Base-by-base conservation (phyloP, 2,329 filamentous ascomycete genomes). In the Nakataea oryzae region DNA sequence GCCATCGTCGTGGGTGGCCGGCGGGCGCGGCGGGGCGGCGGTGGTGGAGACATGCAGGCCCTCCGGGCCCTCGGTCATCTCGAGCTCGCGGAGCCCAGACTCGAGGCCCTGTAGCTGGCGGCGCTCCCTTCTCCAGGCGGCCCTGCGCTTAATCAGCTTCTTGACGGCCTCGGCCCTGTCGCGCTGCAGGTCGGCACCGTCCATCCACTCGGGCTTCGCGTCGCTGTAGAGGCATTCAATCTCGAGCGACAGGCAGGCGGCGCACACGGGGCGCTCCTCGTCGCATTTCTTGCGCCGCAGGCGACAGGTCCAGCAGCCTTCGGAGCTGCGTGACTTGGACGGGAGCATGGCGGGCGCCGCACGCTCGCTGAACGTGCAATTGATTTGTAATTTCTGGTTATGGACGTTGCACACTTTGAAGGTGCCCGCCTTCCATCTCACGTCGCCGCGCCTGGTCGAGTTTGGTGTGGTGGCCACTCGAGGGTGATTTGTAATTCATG, bases 261-360 rank as follows among this genome's bases (percentile, higher is more conserved):
- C 73, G 70, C 84, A 87, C 12, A 77, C 68, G 13, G 83, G 82
- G 2, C 74, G 76, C 28, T 67, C 73, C 68, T 84, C 81, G 65
- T 85, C 81, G 69, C 84, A 87, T 67, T 85, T 86, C 68, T 86
- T 87, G 66, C 81, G 81, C 26, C 84, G 79, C 13, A 86, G 75
- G 27, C 83, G 79, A 67, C 84, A 86, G 2, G 82, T 86, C 81
- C 82, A 86, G 69, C 83, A 86, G 63, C 82, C 82, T 9, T 74
- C 76, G 59, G 75, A 75, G 63, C 75, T 78, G 54, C 78, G 74
- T 30, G 74, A 66, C 63, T 72, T 75, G 59, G 63, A 57, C 41
- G 67, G 62, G 61, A 70, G 64, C 17, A 34, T 28, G 26, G 12
- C 17, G 32, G 58, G 14, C 54, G 54, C 54, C 54, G 54, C 54